Percentiles rank a stretch among this genome's conserved stretches.
Evolutionary conservation across 2,329 filamentous ascomycete species (phyloP).

Genomic region (Calonectria pseudoreteaudii): DNA sequence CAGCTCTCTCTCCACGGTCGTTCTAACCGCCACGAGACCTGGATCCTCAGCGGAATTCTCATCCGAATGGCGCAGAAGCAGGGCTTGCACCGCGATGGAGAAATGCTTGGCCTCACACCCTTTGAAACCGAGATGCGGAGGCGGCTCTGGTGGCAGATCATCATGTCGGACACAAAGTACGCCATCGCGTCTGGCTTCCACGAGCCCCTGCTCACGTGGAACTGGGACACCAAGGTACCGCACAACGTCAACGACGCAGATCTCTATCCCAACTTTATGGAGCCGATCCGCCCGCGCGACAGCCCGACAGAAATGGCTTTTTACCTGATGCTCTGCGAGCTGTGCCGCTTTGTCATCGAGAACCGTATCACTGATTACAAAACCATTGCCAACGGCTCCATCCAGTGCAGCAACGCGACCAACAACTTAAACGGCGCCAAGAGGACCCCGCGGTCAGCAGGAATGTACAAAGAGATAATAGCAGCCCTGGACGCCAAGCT

Average conservation of each 20-base stretch:
- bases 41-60: constrained; percentile 21
- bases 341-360: constrained; percentile 15
- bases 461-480: not conserved
- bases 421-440: not conserved
- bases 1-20: constrained; percentile 12
- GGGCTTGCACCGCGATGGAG: constrained; percentile 19
- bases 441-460: not conserved
- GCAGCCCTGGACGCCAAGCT: constrained; percentile 13
- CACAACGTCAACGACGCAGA: constrained; percentile 26
- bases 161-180: constrained; percentile 23
- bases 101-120: not conserved
- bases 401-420: not conserved
- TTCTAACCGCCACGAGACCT: constrained; percentile 17
- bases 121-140: constrained; percentile 23
- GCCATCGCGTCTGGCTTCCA: constrained; percentile 23
- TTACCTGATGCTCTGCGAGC: constrained; percentile 8
- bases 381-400: constrained; percentile 1
- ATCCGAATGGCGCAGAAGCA: constrained; percentile 22
- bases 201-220: constrained; percentile 22
- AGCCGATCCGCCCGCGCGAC: constrained; percentile 14
- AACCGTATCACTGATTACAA: constrained; percentile 20
- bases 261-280: constrained; percentile 23
- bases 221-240: constrained; percentile 18
- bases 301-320: constrained; percentile 23
- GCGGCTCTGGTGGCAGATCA: constrained; percentile 24